Evolutionary conservation across 805 yeast species (phyloP), one percentile per base, ranked within the genome.

Genomic region (Saccharomycopsis sp.): DNA sequence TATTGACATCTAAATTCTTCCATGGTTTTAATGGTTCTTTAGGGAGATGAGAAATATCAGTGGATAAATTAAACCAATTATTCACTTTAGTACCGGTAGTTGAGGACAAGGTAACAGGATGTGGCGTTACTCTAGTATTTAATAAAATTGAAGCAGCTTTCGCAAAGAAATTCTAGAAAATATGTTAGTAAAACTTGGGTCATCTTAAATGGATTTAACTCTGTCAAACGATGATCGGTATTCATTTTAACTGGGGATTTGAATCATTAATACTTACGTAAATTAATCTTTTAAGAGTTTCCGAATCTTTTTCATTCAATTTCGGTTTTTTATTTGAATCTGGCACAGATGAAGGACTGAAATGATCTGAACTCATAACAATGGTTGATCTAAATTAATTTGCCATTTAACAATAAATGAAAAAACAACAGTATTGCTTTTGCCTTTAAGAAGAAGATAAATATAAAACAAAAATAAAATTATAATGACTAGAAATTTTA

Each of bases 21-120:
- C 95, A 86, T 3, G 69, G 63, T 43, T 68, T 64, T 40, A 85
- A 62, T 33, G 79, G 85, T n/a, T 80, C 86, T 31, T 70, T 67
- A 41, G 57, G 39, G 1, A 54, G 51, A 41, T 65, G 64, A 31
- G 53, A 56, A 31, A 75, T 64, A 45, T 76, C 75, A 19, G 44
- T 44, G 24, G 39, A 32, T 23, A 44, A 4, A 20, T 34, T 34
- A 22, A 44, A 44, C 46, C 90, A 83, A 53, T 71, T 72, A 56
- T 76, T 76, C 43, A 70, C 47, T 50, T 70, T 67, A 21, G 36
- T 20, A 33, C 40, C 51, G 27, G 22, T 24, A 35, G 35, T 26
- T 6, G 36, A 34, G 35, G 32, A 51, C 39, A 43, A 49, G 28
- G 39, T 48, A 46, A 38, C n/a, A 53, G n/a, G 5, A 39, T 13